A percentile compares a stretch with the other conserved stretches of the same genome.
Evolutionary conservation across 148 eudicot species (phyloP).

Genomic region (Oxyria digyna): DNA sequence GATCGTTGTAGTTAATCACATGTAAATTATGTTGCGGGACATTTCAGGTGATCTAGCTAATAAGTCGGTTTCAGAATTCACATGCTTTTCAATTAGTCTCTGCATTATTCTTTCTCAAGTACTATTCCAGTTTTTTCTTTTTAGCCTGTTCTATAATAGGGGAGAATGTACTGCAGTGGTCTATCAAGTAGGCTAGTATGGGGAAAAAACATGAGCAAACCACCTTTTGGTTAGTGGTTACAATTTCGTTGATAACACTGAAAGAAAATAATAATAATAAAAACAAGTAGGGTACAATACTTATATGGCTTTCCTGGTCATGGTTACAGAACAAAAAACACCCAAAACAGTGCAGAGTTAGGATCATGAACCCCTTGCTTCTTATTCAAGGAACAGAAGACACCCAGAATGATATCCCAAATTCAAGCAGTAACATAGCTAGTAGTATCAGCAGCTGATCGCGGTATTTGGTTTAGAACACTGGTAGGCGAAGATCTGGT

Average conservation of each 20-base stretch:
- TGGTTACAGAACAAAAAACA: not conserved
- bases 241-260: not conserved
- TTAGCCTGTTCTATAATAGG: not conserved
- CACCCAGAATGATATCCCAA: not conserved
- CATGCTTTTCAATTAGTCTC: not conserved
- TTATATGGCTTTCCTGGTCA: not conserved
- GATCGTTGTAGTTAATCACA: not conserved
- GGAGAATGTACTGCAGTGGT: not conserved
- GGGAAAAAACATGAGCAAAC: not conserved
- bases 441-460: conserved; percentile 37
- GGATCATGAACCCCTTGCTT: not conserved
- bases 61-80: not conserved
- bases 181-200: too few species aligned
- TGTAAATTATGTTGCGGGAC: not conserved
- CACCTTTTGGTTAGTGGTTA: not conserved
- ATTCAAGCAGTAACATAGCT: conserved; percentile 45
- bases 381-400: not conserved
- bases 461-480: conserved; percentile 40
- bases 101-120: not conserved
- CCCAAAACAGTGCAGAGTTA: not conserved
- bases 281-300: not conserved
- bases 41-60: conserved; percentile 2
- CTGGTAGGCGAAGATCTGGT: conserved; percentile 58
- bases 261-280: not conserved
- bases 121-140: too few species aligned